These are phyloP conservation scores for Penicillium desertorum DNA, from an alignment of 495 filamentous ascomycete genomes.

Conservation along the genomic window DNA sequence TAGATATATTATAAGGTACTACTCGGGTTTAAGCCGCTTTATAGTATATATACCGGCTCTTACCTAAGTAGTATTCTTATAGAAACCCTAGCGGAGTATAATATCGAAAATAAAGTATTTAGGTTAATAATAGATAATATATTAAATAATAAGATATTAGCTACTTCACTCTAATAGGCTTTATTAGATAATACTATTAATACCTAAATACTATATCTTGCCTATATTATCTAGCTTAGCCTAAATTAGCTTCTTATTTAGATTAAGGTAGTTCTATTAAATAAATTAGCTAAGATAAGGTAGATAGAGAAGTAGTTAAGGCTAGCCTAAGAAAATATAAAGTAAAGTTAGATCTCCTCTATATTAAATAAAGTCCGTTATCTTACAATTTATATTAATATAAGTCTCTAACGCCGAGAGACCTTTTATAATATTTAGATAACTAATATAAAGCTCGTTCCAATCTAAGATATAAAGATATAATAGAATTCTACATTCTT, in stretches of 20 bases:
- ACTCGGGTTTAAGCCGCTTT: too few relatives aligned
- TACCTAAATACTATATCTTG: background rate
- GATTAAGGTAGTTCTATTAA: background rate
- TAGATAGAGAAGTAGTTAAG: too few relatives aligned
- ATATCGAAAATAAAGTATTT: too few relatives aligned
- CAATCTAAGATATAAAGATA: constrained; percentile 5
- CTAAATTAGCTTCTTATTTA: constrained; percentile 2
- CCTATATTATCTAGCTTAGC: constrained; percentile 2
- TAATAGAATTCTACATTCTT: constrained; percentile 5
- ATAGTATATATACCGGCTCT: too few relatives aligned
- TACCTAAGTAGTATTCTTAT: too few relatives aligned
- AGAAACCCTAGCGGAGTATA: too few relatives aligned
- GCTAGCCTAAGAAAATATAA: too few relatives aligned
- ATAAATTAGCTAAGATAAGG: background rate
- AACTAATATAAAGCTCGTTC: background rate
- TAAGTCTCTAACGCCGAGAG: background rate
- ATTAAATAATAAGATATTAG: too few relatives aligned
- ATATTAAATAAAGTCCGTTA: background rate
- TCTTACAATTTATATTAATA: background rate
- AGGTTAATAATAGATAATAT: too few relatives aligned
- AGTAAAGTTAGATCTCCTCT: background rate
- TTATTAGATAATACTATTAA: background rate
- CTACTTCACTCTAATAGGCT: background rate
- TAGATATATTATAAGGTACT: too few relatives aligned
- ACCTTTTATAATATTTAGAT: background rate